Evolutionary conservation across 2,329 filamentous ascomycete species (phyloP).

Genomic region (Acephala macrosclerotiorum): DNA sequence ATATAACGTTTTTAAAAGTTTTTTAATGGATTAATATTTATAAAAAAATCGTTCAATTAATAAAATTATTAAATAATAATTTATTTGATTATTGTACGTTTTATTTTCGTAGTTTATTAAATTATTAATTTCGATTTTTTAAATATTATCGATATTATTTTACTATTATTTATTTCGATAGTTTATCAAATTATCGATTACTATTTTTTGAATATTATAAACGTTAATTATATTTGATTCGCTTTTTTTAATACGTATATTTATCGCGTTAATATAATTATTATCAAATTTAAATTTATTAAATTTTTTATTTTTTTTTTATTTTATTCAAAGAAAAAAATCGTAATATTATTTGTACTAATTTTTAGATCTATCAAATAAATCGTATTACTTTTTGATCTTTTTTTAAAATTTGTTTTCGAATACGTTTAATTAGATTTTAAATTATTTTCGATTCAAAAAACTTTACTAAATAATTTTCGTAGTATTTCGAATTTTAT

Average conservation of each 20-base stretch:
- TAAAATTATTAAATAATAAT: conserved; percentile 43
- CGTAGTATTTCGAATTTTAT: too few species aligned
- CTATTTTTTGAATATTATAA: conserved; percentile 37
- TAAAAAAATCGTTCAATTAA: conserved; percentile 42
- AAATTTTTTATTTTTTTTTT: conserved; percentile 34
- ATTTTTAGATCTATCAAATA: conserved; percentile 25
- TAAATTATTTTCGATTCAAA: too few species aligned
- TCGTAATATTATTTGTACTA: conserved; percentile 23
- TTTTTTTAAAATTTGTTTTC: too few species aligned
- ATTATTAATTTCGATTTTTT: conserved; percentile 27
- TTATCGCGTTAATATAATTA: conserved; percentile 26
- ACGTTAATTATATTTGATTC: conserved; percentile 29
- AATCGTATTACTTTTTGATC: too few species aligned
- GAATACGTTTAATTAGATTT: too few species aligned
- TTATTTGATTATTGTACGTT: conserved; percentile 42
- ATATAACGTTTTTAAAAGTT: conserved; percentile 47
- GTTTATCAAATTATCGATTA: conserved; percentile 33
- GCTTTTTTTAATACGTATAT: conserved; percentile 28
- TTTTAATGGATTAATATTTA: conserved; percentile 39
- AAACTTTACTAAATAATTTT: too few species aligned
- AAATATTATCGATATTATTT: conserved; percentile 30
- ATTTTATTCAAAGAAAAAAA: conserved; percentile 28
- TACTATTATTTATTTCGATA: conserved; percentile 31
- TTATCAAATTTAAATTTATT: conserved; percentile 32
- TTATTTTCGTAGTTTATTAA: conserved; percentile 26